Conservation (phyloP, 2,329 filamentous ascomycete genomes). For the Periconia macrospinosa region DNA sequence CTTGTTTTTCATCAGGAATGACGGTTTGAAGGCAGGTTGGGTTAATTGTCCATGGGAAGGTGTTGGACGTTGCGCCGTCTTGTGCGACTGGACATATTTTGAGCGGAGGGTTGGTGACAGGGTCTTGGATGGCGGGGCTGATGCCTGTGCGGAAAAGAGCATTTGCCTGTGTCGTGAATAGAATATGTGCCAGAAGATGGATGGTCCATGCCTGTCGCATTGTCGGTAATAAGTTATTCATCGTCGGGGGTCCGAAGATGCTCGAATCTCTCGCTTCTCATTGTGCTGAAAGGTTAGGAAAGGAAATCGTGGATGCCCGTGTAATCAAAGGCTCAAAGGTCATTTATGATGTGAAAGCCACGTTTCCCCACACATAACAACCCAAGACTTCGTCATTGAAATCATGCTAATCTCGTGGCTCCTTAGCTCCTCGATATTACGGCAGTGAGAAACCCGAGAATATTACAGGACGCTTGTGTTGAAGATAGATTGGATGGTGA, state of each 20-base stretch:
- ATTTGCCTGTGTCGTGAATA: constrained; percentile 7
- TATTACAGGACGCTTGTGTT: neutral
- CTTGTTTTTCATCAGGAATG: constrained; percentile 10
- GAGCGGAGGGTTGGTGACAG: constrained; percentile 14
- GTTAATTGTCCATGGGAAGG: constrained; percentile 33
- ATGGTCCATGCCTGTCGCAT: neutral
- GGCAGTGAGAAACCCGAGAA: neutral
- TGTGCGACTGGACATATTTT: constrained; percentile 23
- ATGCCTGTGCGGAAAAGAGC: constrained; percentile 20
- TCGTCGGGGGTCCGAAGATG: no score
- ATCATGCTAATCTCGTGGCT: no score
- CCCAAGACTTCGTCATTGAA: no score
- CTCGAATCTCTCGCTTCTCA: no score
- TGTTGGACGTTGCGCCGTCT: constrained; percentile 25
- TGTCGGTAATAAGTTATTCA: no score
- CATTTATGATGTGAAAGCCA: no score
- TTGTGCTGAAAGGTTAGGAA: no score
- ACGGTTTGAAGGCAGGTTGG: constrained; percentile 26
- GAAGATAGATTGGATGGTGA: constrained; percentile 7
- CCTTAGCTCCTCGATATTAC: no score
- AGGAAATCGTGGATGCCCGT: no score
- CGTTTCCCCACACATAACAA: no score
- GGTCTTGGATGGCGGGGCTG: constrained; percentile 23
- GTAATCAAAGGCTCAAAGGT: no score
- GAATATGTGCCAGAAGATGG: neutral